Evolutionary conservation across 768 basidiomycete species (phyloP).

Genomic region (Kwoniella dendrophila): DNA sequence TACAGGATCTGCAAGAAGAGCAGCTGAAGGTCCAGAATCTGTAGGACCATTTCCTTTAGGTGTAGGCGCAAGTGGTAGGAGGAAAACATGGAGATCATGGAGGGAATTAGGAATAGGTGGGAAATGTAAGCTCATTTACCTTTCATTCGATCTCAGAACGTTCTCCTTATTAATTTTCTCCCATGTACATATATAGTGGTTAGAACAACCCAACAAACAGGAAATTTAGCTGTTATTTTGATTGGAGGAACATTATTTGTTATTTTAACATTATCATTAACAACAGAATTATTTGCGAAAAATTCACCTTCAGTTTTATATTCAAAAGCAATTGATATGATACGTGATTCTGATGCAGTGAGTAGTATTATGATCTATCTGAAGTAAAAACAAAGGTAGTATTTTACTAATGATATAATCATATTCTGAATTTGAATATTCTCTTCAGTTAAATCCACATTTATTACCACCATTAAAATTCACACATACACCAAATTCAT

Average conservation of each 20-base stretch:
- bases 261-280: slow-evolving; percentile 50
- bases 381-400: background rate
- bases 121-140: slow-evolving; percentile 39
- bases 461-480: slow-evolving; percentile 54
- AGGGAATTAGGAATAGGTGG: slow-evolving; percentile 49
- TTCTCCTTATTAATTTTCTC: background rate
- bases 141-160: background rate
- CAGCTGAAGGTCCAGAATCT: slow-evolving; percentile 20
- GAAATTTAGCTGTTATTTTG: slow-evolving; percentile 52
- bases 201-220: slow-evolving; percentile 51
- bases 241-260: slow-evolving; percentile 52
- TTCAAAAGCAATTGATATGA: slow-evolving; percentile 52
- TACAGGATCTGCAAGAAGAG: slow-evolving; percentile 19
- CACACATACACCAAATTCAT: slow-evolving; percentile 52
- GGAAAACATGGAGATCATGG: slow-evolving; percentile 52
- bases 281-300: slow-evolving; percentile 54
- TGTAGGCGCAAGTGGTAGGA: slow-evolving; percentile 49
- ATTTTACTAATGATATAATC: background rate
- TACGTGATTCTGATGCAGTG: slow-evolving; percentile 50
- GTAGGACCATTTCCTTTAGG: slow-evolving; percentile 55
- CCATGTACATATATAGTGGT: slow-evolving; percentile 31
- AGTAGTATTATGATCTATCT: slow-evolving; percentile 13
- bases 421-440: background rate
- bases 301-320: slow-evolving; percentile 55
- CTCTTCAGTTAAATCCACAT: slow-evolving; percentile 48